Conservation (phyloP, 441 rosid species). For the Populus trichocarpa region DNA sequence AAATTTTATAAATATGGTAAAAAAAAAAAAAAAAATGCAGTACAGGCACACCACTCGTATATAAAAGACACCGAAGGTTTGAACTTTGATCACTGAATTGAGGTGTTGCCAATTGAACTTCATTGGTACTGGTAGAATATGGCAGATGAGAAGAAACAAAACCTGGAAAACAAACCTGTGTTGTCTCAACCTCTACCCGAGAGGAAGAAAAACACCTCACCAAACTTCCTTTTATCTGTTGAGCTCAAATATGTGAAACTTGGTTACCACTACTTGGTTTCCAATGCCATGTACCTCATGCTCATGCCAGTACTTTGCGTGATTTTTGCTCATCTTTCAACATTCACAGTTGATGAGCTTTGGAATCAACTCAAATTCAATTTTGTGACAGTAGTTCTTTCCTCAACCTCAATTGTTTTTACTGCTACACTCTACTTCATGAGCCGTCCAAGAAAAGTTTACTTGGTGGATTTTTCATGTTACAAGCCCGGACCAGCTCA, state of each 20-base stretch:
- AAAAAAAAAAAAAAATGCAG: too few species aligned
- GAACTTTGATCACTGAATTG: neutral
- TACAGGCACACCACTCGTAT: neutral
- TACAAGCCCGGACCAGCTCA: slow-evolving; percentile 37
- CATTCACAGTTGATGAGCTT: slow-evolving; percentile 16
- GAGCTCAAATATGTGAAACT: slow-evolving; percentile 27
- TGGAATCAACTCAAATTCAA: slow-evolving; percentile 18
- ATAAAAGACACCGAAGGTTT: neutral
- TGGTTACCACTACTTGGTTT: slow-evolving; percentile 27
- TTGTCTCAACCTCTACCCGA: neutral
- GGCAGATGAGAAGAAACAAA: slow-evolving; percentile 5
- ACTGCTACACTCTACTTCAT: slow-evolving; percentile 29
- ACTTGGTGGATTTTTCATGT: slow-evolving; percentile 51
- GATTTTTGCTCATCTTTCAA: slow-evolving; percentile 15
- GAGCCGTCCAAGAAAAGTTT: slow-evolving; percentile 36
- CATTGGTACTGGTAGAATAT: neutral
- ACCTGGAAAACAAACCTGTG: neutral
- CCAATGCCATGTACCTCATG: slow-evolving; percentile 23
- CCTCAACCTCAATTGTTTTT: slow-evolving; percentile 6
- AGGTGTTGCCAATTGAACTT: neutral
- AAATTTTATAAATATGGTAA: too few species aligned
- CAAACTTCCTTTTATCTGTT: slow-evolving; percentile 13
- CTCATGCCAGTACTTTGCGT: slow-evolving; percentile 6
- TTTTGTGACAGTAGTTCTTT: neutral
- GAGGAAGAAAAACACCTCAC: slow-evolving; percentile 2